Evolutionary conservation across 148 eudicot genomes (phyloP).

Genomic region (Chenopodium suecicum): DNA sequence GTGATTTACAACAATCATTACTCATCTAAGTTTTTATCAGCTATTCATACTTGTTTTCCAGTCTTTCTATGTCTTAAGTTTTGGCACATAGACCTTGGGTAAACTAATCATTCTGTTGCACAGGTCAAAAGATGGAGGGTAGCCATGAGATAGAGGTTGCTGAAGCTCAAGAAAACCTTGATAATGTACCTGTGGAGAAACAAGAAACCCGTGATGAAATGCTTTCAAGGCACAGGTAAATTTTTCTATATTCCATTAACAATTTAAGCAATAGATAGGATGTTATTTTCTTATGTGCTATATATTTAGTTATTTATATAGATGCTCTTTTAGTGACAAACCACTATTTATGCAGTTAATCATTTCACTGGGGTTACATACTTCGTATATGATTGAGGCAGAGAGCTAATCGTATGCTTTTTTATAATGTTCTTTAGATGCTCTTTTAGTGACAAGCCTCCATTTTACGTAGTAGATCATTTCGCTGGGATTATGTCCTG

Average conservation of each 20-base stretch:
- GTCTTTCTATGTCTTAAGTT: neutral
- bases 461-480: neutral
- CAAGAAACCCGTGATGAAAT: slow-evolving; percentile 68
- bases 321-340: neutral
- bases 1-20: neutral
- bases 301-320: neutral
- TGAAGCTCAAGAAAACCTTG: slow-evolving; percentile 28
- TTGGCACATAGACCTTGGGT: neutral
- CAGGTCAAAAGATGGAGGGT: slow-evolving; percentile 40
- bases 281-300: neutral
- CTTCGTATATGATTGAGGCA: neutral
- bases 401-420: neutral
- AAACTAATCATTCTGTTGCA: slow-evolving; percentile 8
- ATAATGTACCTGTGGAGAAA: slow-evolving; percentile 25
- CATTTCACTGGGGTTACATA: too few species aligned
- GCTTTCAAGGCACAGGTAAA: slow-evolving; percentile 71
- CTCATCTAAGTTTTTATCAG: neutral
- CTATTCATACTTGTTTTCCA: neutral
- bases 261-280: neutral
- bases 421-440: neutral
- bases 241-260: neutral
- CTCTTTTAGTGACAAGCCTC: neutral
- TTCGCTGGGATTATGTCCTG: neutral
- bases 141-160: slow-evolving; percentile 32
- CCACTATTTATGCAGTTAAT: neutral